phyloP scores from a whole-genome alignment of 2,329 filamentous ascomycete genomes.

The Aspergillus tubingensis region DNA sequence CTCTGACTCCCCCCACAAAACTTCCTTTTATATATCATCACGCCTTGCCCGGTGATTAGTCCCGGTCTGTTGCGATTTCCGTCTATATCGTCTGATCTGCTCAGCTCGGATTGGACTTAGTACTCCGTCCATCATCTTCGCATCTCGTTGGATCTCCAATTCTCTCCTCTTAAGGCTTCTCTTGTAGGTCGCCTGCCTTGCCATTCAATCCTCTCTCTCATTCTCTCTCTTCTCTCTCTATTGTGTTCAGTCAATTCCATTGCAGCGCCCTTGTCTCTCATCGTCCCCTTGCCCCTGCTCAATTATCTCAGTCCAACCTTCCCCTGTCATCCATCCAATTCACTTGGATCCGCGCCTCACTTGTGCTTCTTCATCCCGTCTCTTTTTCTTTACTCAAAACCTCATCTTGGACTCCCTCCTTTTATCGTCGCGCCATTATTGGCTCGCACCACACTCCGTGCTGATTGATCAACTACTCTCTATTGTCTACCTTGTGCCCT shows the following conservation, averaged over 20 bases:
- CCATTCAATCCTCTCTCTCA: constrained; percentile 20
- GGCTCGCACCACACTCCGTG: constrained; percentile 19
- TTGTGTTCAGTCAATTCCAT: constrained; percentile 20
- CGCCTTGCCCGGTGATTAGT: constrained; percentile 1
- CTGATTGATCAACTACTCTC: constrained; percentile 4
- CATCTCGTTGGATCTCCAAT: constrained; percentile 18
- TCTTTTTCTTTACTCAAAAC: constrained; percentile 16
- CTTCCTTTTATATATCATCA: constrained; percentile 9
- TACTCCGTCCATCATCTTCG: constrained; percentile 17
- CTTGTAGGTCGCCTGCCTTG: constrained; percentile 47
- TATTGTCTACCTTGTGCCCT: constrained; percentile 11
- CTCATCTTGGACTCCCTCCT: constrained; percentile 19
- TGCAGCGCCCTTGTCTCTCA: constrained; percentile 19
- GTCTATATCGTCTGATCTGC: constrained; percentile 17
- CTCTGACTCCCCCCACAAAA: neutral
- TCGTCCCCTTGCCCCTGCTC: constrained; percentile 21
- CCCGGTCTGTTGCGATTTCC: constrained; percentile 9
- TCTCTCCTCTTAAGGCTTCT: constrained; percentile 38
- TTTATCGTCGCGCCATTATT: constrained; percentile 23
- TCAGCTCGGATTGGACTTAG: constrained; percentile 17
- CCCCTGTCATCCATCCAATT: constrained; percentile 16
- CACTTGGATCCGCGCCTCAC: constrained; percentile 11
- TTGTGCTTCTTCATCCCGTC: constrained; percentile 10
- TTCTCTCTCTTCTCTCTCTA: constrained; percentile 7
- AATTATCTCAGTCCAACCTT: constrained; percentile 19